phyloP scores from a whole-genome alignment of 2,329 filamentous ascomycete species.

The Dactylellina haptotyla region DNA sequence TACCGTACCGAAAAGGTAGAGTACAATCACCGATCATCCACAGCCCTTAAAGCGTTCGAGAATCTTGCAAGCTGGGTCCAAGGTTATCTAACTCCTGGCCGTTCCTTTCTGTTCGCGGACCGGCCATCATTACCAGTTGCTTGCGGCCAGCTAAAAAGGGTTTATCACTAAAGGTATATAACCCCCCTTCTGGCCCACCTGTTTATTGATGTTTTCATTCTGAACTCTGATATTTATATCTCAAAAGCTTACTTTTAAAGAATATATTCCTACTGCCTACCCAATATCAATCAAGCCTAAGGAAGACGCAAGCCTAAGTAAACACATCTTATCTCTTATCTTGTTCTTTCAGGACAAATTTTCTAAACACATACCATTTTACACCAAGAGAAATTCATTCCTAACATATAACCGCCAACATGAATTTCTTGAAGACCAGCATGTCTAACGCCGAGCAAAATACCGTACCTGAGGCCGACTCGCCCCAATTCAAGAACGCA shows the following conservation, averaged over 20 bases:
- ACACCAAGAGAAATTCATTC: not conserved
- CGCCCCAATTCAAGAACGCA: conserved; percentile 39
- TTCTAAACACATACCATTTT: not conserved
- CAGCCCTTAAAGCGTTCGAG: conserved; percentile 14
- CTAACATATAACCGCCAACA: conserved; percentile 23
- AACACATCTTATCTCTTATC: conserved; percentile 1
- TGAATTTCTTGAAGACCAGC: conserved; percentile 35
- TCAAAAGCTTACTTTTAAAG: conserved; percentile 22
- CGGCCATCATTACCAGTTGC: conserved; percentile 7
- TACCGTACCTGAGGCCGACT: conserved; percentile 32
- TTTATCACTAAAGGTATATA: conserved; percentile 30
- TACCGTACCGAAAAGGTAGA: conserved; percentile 15
- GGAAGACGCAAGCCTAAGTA: conserved; percentile 26
- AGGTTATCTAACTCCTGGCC: conserved; percentile 20
- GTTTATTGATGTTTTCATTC: conserved; percentile 21
- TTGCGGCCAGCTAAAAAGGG: conserved; percentile 2
- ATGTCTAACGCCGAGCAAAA: conserved; percentile 38
- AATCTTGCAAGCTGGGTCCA: conserved; percentile 16
- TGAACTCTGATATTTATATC: conserved; percentile 40
- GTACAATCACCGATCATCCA: conserved; percentile 17
- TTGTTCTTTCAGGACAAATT: not conserved
- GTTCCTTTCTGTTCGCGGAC: conserved; percentile 9
- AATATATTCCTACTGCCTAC: conserved; percentile 12
- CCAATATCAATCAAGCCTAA: not conserved
- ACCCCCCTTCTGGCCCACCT: conserved; percentile 20